Evolutionary conservation across 2,329 filamentous ascomycete genomes (phyloP).

Genomic region (Verticillium albo-atrum): DNA sequence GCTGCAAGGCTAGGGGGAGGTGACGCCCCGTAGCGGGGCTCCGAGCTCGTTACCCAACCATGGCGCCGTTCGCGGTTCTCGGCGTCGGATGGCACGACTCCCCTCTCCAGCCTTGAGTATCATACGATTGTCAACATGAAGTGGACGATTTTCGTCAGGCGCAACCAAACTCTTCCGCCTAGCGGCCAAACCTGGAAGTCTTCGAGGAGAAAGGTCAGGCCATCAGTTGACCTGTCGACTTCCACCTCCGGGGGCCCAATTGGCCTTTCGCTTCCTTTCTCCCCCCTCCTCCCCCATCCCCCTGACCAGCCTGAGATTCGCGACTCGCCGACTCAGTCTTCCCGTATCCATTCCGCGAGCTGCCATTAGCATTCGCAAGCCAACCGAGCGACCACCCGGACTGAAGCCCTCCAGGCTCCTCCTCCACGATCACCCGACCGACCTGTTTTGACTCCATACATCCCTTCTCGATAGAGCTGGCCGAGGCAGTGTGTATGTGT

Average conservation of each 20-base stretch:
- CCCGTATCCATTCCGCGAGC: not conserved
- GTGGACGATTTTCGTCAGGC: constrained; percentile 12
- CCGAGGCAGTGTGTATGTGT: not conserved
- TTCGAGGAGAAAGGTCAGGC: constrained; percentile 11
- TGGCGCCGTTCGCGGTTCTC: constrained; percentile 1
- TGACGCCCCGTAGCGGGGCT: not conserved
- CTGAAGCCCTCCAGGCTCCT: too few species aligned
- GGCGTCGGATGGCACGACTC: constrained; percentile 15
- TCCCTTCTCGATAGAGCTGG: not conserved
- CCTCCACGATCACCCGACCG: not conserved
- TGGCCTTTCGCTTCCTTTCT: constrained; percentile 1
- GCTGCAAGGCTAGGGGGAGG: not conserved
- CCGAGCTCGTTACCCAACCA: not conserved
- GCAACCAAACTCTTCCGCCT: constrained; percentile 8
- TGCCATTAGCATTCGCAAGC: not conserved
- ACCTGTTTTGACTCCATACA: not conserved
- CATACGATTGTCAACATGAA: constrained; percentile 27
- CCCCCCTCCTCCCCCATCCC: not conserved
- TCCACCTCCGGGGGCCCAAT: constrained; percentile 1
- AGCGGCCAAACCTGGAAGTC: constrained; percentile 7
- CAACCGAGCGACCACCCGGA: not conserved
- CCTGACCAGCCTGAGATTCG: not conserved
- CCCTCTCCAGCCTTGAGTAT: constrained; percentile 31
- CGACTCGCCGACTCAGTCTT: not conserved
- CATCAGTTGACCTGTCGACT: constrained; percentile 8